phyloP scores from a whole-genome alignment of 148 eudicot genomes.

The Suaeda aralocaspica region DNA sequence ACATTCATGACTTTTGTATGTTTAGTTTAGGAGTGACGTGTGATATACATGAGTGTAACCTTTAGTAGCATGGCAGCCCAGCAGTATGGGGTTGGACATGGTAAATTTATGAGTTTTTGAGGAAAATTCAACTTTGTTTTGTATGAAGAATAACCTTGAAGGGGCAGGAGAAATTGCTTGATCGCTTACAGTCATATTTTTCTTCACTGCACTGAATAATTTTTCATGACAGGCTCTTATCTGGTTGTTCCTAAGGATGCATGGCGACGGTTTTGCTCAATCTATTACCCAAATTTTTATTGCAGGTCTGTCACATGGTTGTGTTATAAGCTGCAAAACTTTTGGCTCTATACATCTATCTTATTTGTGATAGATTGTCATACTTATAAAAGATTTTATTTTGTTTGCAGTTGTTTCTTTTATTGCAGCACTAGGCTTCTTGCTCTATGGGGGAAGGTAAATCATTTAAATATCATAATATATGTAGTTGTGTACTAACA shows the following conservation, averaged over 20 bases:
- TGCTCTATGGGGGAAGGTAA: constrained; percentile 63
- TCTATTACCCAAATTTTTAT: constrained; percentile 67
- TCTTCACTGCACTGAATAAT: constrained; percentile 2
- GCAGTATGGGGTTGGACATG: too few relatives aligned
- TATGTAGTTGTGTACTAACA: background rate
- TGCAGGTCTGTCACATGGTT: constrained; percentile 47
- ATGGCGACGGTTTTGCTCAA: constrained; percentile 50
- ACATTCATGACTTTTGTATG: too few relatives aligned
- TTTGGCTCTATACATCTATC: background rate
- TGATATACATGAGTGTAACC: too few relatives aligned
- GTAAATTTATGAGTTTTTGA: too few relatives aligned
- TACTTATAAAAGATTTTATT: background rate
- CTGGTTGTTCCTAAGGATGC: constrained; percentile 72
- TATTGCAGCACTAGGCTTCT: constrained; percentile 55
- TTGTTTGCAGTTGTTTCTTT: constrained; percentile 45
- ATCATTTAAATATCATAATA: constrained; percentile 12
- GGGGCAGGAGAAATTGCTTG: too few relatives aligned
- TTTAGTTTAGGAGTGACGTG: too few relatives aligned
- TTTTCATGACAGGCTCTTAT: constrained; percentile 51
- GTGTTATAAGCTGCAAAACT: background rate
- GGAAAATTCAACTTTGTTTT: too few relatives aligned
- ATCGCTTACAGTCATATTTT: background rate
- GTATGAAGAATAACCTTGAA: too few relatives aligned
- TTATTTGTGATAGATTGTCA: background rate
- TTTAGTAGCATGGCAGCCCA: too few relatives aligned